These are phyloP conservation scores for Dacryopinax primogenitus DNA, from an alignment of 768 basidiomycete species.

Conservation along the genomic window DNA sequence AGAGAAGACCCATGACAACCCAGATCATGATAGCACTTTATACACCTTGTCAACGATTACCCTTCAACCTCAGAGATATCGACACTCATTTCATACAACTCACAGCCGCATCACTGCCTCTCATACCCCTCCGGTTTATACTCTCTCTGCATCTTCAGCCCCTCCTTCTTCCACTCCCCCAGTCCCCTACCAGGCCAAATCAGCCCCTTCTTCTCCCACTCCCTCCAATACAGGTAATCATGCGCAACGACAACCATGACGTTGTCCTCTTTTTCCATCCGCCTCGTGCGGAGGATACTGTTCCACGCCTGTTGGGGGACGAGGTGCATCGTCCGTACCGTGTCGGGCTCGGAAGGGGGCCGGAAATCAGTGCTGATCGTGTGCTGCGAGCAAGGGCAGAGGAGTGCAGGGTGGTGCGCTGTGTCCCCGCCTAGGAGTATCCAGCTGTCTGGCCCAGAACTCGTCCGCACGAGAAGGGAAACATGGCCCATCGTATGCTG, in stretches of 20 bases:
- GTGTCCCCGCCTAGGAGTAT: slow-evolving; percentile 1
- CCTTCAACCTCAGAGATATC: no score
- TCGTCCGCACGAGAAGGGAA: slow-evolving; percentile 1
- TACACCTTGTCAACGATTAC: no score
- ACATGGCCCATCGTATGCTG: not conserved
- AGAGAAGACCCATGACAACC: no score
- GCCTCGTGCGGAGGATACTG: not conserved
- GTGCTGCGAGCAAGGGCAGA: not conserved
- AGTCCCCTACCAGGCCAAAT: not conserved
- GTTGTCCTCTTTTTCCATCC: not conserved
- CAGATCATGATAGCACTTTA: no score
- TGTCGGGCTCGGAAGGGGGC: not conserved
- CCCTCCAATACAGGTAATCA: slow-evolving; percentile 5
- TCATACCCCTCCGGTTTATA: slow-evolving; percentile 1
- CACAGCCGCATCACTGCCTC: not conserved
- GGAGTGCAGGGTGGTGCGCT: not conserved
- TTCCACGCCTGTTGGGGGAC: not conserved
- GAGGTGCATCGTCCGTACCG: not conserved
- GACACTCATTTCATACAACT: not conserved
- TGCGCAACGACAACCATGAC: not conserved
- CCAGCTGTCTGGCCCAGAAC: not conserved
- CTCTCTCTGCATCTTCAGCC: not conserved
- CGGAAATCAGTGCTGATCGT: no score
- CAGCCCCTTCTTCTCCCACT: not conserved
- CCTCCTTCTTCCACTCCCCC: not conserved